Evolutionary conservation across 306 rosid genomes (phyloP).

Genomic region (Vigna reflexopilosa): DNA sequence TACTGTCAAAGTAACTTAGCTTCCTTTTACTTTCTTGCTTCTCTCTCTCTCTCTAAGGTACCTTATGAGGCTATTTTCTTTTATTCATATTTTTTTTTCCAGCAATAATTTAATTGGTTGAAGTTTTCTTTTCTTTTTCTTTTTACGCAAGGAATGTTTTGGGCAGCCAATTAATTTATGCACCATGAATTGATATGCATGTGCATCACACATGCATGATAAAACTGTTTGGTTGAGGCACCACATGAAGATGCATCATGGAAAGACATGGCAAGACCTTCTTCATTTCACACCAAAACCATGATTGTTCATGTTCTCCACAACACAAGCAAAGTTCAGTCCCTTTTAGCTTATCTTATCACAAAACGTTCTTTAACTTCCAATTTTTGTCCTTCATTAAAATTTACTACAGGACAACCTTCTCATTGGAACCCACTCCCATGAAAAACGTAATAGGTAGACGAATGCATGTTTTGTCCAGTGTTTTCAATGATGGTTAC

Average conservation of each 20-base stretch:
- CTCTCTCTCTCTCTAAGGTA: not conserved
- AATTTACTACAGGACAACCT: not conserved
- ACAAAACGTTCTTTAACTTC: not conserved
- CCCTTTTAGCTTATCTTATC: constrained; percentile 16
- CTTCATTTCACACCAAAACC: constrained; percentile 25
- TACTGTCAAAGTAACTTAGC: constrained; percentile 39
- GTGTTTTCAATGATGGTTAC: too few relatives aligned
- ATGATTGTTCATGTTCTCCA: constrained; percentile 39
- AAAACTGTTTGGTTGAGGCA: constrained; percentile 48
- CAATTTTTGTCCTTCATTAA: constrained; percentile 18
- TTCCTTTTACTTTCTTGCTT: not conserved
- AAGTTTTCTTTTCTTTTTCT: not conserved
- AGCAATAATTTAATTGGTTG: not conserved
- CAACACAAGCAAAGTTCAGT: constrained; percentile 38
- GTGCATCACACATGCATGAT: constrained; percentile 60
- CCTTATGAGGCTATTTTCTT: not conserved
- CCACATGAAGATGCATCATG: constrained; percentile 36
- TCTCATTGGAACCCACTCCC: too few relatives aligned
- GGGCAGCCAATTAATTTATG: constrained; percentile 22
- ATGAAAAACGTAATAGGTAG: too few relatives aligned
- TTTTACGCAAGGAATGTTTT: constrained; percentile 29
- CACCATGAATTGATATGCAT: constrained; percentile 52
- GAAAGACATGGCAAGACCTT: constrained; percentile 25
- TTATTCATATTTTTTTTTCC: not conserved
- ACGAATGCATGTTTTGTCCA: too few relatives aligned